Evolutionary conservation across 208 protist genomes (phyloP).

Genomic region (Jaenimonas drosophilae): DNA sequence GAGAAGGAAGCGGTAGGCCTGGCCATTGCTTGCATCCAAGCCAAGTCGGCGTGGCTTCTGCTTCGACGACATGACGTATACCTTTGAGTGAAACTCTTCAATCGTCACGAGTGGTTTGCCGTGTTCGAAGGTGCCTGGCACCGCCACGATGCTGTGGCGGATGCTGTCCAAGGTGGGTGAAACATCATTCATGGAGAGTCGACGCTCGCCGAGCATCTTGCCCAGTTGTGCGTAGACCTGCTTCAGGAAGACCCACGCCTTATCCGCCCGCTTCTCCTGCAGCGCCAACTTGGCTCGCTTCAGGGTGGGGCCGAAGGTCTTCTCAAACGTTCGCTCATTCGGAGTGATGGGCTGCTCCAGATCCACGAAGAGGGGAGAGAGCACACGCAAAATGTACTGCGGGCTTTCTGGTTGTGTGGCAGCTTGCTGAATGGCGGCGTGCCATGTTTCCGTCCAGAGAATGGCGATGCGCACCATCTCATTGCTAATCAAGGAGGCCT

Average conservation of each 20-base stretch:
- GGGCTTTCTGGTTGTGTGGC: conserved; percentile 93
- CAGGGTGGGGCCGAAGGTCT: conserved; percentile 58
- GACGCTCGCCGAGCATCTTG: conserved; percentile 59
- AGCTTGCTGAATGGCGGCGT: conserved; percentile 94
- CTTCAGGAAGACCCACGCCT: conserved; percentile 70
- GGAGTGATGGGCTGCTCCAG: conserved; percentile 88
- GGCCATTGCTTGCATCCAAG: conserved; percentile 93
- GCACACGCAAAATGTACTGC: conserved; percentile 78
- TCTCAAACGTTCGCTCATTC: conserved; percentile 92
- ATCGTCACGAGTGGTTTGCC: conserved; percentile 92
- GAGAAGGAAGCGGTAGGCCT: conserved; percentile 96
- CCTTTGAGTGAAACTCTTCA: conserved; percentile 81
- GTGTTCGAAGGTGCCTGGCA: conserved; percentile 95
- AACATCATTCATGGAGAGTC: conserved; percentile 75
- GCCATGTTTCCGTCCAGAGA: conserved; percentile 94
- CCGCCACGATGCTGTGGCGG: conserved; percentile 93
- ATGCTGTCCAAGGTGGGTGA: conserved; percentile 93
- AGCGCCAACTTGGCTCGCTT: conserved; percentile 43
- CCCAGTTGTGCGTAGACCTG: conserved; percentile 79
- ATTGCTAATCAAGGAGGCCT: conserved; percentile 95
- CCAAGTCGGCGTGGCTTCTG: conserved; percentile 98
- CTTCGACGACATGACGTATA: conserved; percentile 98
- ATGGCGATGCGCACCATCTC: conserved; percentile 99
- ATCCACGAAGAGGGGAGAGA: conserved; percentile 95
- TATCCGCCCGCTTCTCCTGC: conserved; percentile 36